Percentiles rank a stretch among this genome's conserved stretches.
These are phyloP conservation scores for Camellia lanceoleosa DNA, from an alignment of 148 eudicot genomes.

Conservation along the genomic window DNA sequence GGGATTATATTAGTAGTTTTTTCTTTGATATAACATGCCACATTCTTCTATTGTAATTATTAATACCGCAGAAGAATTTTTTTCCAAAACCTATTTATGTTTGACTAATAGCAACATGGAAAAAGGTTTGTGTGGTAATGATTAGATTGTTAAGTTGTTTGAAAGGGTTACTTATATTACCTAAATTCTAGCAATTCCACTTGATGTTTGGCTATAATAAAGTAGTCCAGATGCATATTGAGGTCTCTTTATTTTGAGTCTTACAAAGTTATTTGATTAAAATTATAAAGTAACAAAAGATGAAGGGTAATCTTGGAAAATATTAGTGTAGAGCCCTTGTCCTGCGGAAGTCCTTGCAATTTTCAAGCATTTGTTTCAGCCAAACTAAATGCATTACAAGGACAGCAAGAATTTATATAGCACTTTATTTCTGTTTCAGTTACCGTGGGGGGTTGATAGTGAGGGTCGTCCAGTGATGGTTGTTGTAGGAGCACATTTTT, in stretches of 20 bases:
- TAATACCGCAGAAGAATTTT: background rate
- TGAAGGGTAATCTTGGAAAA: constrained; percentile 1
- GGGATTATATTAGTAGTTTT: background rate
- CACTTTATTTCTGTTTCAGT: constrained; percentile 38
- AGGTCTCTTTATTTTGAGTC: background rate
- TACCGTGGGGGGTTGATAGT: constrained; percentile 96
- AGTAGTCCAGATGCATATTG: background rate
- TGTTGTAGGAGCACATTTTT: constrained; percentile 98
- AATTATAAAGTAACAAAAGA: background rate
- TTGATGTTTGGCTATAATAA: background rate
- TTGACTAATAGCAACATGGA: background rate
- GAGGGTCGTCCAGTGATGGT: constrained; percentile 99
- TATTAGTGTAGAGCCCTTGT: background rate
- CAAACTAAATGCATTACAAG: constrained; percentile 9
- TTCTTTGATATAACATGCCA: background rate
- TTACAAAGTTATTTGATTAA: background rate
- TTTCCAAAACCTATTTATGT: background rate
- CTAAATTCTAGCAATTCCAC: no score
- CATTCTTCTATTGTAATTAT: background rate
- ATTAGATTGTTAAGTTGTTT: background rate
- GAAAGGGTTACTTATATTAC: no score
- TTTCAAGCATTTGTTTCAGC: constrained; percentile 3
- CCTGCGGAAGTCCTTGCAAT: background rate
- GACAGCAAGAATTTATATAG: background rate
- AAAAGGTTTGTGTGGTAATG: background rate